Evolutionary conservation across 2,329 filamentous ascomycete species (phyloP), one percentile per base, ranked within the genome.

Genomic region (Aureobasidium vineae): DNA sequence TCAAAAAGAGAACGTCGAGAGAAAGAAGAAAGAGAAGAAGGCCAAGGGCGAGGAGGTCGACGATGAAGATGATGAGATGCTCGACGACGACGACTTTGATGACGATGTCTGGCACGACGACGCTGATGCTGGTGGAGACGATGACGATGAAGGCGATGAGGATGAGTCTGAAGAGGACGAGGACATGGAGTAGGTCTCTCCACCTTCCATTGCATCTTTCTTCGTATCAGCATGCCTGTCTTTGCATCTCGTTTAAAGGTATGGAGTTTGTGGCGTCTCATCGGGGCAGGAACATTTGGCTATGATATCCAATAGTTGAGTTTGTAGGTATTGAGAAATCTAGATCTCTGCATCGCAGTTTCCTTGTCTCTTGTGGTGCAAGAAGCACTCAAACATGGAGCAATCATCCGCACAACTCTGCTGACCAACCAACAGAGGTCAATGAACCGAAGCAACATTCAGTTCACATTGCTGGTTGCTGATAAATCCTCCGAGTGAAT

Each of bases 1-100:
- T 72, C 95, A 99, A 76, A 92, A 86, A 77, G 92, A 90, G 70
- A 98, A 98, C 72, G 86, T 99, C 1, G 92, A 96, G 79, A 89
- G 84, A 79, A 98, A 97, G 81, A 86, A 84, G 77, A 86, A 88
- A 74, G 83, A 85, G 65, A 86, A 82, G 70, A 75, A 72, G n/a
- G 76, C 80, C 43, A 79, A 77, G 2, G 77, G 77, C 7, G 77
- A 79, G 19, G 74, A 73, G n/a, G 69, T 66, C 38, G 80, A 68
- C 23, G 80, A 80, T 16, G 75, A 76, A 23, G 76, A 76, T 23
- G 76, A 77, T 26, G 73, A 74, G 3, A 72, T 72, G 40, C 67
- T 71, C 43, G 75, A 75, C 49, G 80, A 78, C 2, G 82, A 82
- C 19, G 81, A 75, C 52, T 80, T 78, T 2, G 81, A 82, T 26